phyloP scores from a whole-genome alignment of 202 grass and related monocot species.

The Panicum virgatum region DNA sequence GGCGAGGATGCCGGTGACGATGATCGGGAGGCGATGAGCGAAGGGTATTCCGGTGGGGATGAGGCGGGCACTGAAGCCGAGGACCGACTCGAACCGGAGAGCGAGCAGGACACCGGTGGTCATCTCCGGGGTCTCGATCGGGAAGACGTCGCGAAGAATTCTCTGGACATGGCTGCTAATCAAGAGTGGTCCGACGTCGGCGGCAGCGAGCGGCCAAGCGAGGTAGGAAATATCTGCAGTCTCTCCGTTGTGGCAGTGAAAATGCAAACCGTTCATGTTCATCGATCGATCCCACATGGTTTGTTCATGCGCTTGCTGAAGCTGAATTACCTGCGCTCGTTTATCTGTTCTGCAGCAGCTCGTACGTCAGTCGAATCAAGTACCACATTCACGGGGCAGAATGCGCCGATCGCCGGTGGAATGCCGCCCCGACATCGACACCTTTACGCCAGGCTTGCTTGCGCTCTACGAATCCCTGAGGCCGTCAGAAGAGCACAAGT shows the following conservation, averaged over 20 bases:
- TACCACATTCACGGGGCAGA: not conserved
- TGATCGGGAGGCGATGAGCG: slow-evolving; percentile 7
- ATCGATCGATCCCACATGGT: not conserved
- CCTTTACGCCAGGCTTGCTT: slow-evolving; percentile 31
- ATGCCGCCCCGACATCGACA: slow-evolving; percentile 44
- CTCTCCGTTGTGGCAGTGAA: not conserved
- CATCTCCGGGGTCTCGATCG: not conserved
- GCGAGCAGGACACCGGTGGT: not conserved
- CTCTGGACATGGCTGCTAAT: not conserved
- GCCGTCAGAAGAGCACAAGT: slow-evolving; percentile 42
- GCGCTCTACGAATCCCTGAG: slow-evolving; percentile 50
- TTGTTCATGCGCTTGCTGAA: not conserved
- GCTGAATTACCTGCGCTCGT: not conserved
- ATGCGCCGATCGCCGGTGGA: slow-evolving; percentile 5
- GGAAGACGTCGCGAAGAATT: not conserved
- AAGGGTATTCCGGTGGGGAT: slow-evolving; percentile 27
- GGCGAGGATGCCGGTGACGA: not conserved
- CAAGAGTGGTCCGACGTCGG: not conserved
- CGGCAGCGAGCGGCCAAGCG: not conserved
- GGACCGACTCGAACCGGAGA: slow-evolving; percentile 6
- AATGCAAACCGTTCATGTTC: not conserved
- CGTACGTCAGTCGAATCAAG: not conserved
- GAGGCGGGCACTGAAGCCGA: not conserved
- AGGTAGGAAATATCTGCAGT: not conserved
- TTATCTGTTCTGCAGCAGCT: slow-evolving; percentile 12